A percentile compares a stretch with the other conserved stretches of the same genome.
Conservation (phyloP, 1,284 basidiomycete species). For the Cryptococcus wingfieldii region DNA sequence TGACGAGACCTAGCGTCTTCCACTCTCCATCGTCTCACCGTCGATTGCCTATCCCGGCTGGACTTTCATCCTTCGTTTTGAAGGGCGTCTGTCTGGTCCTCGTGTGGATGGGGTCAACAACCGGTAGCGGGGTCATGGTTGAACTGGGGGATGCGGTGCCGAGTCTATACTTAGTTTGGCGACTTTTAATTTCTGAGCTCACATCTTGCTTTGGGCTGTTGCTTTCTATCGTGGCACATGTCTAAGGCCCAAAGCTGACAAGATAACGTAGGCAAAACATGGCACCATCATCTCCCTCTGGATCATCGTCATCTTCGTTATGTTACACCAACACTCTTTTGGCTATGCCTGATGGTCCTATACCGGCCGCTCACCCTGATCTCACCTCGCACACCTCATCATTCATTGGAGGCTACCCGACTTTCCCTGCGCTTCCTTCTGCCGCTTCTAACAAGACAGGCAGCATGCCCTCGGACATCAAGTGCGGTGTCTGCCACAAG, state of each 20-base stretch:
- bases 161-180: constrained; percentile 47
- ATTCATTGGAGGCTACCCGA: constrained; percentile 46
- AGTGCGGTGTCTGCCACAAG: constrained; percentile 38
- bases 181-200: constrained; percentile 43
- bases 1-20: constrained; percentile 45
- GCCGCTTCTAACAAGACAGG: constrained; percentile 1
- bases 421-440: constrained; percentile 36
- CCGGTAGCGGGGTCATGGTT: constrained; percentile 1
- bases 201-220: background rate
- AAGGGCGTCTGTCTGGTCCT: constrained; percentile 7
- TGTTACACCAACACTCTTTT: constrained; percentile 41
- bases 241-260: background rate
- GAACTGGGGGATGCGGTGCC: constrained; percentile 22
- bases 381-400: constrained; percentile 32
- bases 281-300: constrained; percentile 31
- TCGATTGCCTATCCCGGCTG: constrained; percentile 7
- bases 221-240: background rate
- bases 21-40: constrained; percentile 2
- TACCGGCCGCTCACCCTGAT: constrained; percentile 27
- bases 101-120: constrained; percentile 16
- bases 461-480: constrained; percentile 22
- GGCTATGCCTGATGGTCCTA: constrained; percentile 46
- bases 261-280: constrained; percentile 10
- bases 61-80: constrained; percentile 19
- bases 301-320: constrained; percentile 30